A percentile compares a stretch with the other conserved stretches of the same genome.
phyloP scores from a whole-genome alignment of 495 filamentous ascomycete genomes.

The Xylaria flabelliformis region DNA sequence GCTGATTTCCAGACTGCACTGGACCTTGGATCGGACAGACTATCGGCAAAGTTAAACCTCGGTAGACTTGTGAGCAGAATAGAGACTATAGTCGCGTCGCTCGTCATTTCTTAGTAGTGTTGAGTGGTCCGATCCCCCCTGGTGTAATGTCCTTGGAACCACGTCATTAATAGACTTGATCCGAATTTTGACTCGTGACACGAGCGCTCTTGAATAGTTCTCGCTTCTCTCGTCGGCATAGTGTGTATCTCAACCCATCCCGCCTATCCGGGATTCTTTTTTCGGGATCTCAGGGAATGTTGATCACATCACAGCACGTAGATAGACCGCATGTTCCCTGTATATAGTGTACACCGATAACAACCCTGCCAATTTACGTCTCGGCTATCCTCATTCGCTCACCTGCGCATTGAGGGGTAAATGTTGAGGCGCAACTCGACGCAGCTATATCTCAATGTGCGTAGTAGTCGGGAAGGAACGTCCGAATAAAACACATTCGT shows the following conservation, averaged over 20 bases:
- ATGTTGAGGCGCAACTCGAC: slow-evolving; percentile 51
- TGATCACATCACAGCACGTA: slow-evolving; percentile 54
- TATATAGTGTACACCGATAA: slow-evolving; percentile 33
- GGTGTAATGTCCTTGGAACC: slow-evolving; percentile 45
- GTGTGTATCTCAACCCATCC: slow-evolving; percentile 49
- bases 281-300: slow-evolving; percentile 44
- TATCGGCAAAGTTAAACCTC: slow-evolving; percentile 2
- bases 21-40: slow-evolving; percentile 5
- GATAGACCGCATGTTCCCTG: slow-evolving; percentile 44
- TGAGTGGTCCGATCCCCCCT: slow-evolving; percentile 33
- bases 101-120: background rate
- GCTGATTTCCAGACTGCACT: slow-evolving; percentile 7
- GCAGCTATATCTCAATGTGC: slow-evolving; percentile 51
- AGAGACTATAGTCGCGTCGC: background rate
- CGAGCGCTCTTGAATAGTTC: slow-evolving; percentile 29
- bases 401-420: slow-evolving; percentile 47
- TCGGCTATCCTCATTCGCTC: slow-evolving; percentile 42
- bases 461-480: slow-evolving; percentile 50
- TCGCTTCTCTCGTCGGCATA: slow-evolving; percentile 47
- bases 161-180: slow-evolving; percentile 42
- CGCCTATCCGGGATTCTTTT: slow-evolving; percentile 47
- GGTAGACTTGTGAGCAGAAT: slow-evolving; percentile 31
- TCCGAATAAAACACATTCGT: slow-evolving; percentile 49
- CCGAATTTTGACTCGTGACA: slow-evolving; percentile 50
- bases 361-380: slow-evolving; percentile 43